A percentile compares a stretch with the other conserved stretches of the same genome.
These are phyloP conservation scores for Trichoderma orchidacearum DNA, from an alignment of 495 filamentous ascomycete genomes.

Conservation along the genomic window DNA sequence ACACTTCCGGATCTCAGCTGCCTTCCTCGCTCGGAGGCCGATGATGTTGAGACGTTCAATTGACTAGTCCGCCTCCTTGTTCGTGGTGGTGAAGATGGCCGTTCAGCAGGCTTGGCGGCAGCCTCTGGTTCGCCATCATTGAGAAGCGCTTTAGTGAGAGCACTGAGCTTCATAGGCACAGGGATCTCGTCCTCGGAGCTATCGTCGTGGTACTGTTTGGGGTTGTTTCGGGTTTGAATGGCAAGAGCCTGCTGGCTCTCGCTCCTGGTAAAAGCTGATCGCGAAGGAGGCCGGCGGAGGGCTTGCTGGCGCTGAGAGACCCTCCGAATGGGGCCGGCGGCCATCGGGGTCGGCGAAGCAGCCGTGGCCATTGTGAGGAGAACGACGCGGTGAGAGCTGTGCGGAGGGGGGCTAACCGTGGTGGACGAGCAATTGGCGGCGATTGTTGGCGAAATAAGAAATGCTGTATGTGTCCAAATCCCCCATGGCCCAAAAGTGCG, in stretches of 20 bases:
- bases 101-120: slow-evolving; percentile 34
- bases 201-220: slow-evolving; percentile 28
- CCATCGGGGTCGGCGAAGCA: slow-evolving; percentile 1
- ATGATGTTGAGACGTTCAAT: slow-evolving; percentile 15
- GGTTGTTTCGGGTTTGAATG: not conserved
- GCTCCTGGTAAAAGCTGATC: not conserved
- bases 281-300: not conserved
- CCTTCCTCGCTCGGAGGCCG: slow-evolving; percentile 18
- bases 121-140: slow-evolving; percentile 43
- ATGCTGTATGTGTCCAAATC: not conserved
- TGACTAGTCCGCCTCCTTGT: slow-evolving; percentile 22
- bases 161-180: slow-evolving; percentile 65
- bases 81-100: slow-evolving; percentile 38
- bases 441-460: not conserved
- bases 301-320: not conserved
- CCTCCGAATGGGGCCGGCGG: not conserved
- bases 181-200: slow-evolving; percentile 66
- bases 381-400: not conserved
- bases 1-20: slow-evolving; percentile 23
- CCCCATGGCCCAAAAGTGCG: not conserved
- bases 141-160: slow-evolving; percentile 61
- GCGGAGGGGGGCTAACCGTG: not conserved
- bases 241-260: not conserved
- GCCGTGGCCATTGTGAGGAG: not conserved
- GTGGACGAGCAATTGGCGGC: not conserved